Conservation (phyloP, 202 grass and related monocot species). For the Setaria viridis region DNA sequence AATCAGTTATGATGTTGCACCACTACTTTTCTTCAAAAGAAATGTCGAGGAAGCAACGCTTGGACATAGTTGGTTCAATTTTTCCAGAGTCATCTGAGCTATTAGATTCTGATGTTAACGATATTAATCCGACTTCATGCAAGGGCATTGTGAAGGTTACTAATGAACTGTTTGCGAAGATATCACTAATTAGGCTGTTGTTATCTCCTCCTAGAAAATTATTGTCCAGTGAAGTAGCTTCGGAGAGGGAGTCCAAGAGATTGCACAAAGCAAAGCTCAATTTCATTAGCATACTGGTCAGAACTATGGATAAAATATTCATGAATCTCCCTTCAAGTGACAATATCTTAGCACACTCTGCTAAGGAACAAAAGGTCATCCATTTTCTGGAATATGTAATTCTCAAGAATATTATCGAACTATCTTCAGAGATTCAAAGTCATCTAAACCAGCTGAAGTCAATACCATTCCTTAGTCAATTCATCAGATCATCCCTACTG, state of each 20-base stretch:
- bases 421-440: conserved; percentile 63
- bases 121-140: conserved; percentile 51
- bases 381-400: conserved; percentile 75
- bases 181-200: conserved; percentile 74
- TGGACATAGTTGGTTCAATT: conserved; percentile 80
- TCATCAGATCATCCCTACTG: conserved; percentile 88
- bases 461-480: conserved; percentile 73
- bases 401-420: conserved; percentile 80
- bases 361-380: conserved; percentile 35
- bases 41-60: conserved; percentile 56
- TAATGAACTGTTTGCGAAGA: conserved; percentile 77
- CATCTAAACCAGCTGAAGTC: conserved; percentile 62
- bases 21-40: conserved; percentile 57
- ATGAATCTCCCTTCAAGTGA: conserved; percentile 53
- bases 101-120: conserved; percentile 59
- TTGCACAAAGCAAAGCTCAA: conserved; percentile 69
- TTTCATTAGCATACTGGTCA: conserved; percentile 76
- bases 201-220: conserved; percentile 65
- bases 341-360: conserved; percentile 30
- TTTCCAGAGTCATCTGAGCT: conserved; percentile 67
- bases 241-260: conserved; percentile 67
- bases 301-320: conserved; percentile 68
- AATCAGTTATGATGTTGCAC: conserved; percentile 71
- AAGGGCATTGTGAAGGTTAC: conserved; percentile 61
- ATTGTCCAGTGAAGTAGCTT: conserved; percentile 43